Percentiles rank a stretch among this genome's conserved stretches.
Conservation (phyloP, 306 rosid species). For the Pterocarpus santalinus region DNA sequence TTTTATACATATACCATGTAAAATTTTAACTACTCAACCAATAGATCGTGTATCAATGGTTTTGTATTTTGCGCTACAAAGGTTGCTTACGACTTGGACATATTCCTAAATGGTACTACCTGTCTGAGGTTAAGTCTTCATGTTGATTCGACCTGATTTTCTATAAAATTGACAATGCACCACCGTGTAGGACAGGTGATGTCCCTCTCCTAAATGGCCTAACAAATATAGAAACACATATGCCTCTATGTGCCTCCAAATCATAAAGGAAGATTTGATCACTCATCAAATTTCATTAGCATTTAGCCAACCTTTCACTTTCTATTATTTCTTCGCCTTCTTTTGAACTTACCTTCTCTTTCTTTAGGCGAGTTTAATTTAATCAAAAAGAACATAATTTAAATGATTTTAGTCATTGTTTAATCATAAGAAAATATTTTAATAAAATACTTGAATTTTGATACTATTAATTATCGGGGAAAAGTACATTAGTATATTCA, state of each 20-base stretch:
- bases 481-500: no score
- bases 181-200: conserved; percentile 2
- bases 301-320: background rate
- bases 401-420: no score
- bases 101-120: background rate
- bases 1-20: no score
- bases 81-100: conserved; percentile 19
- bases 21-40: background rate
- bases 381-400: no score
- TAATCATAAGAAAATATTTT: no score
- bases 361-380: no score
- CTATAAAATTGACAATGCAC: conserved; percentile 19
- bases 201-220: conserved; percentile 5
- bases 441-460: no score
- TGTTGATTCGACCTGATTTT: background rate
- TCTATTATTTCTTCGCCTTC: background rate
- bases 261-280: background rate
- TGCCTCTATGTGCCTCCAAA: background rate
- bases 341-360: background rate
- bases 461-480: no score
- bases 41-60: background rate
- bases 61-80: background rate
- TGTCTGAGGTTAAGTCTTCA: conserved; percentile 17
- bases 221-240: background rate
- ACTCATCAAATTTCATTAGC: background rate